Percentiles rank a stretch among this genome's conserved stretches.
Evolutionary conservation across 495 filamentous ascomycete species (phyloP).

Genomic region (Xylaria intraflava): DNA sequence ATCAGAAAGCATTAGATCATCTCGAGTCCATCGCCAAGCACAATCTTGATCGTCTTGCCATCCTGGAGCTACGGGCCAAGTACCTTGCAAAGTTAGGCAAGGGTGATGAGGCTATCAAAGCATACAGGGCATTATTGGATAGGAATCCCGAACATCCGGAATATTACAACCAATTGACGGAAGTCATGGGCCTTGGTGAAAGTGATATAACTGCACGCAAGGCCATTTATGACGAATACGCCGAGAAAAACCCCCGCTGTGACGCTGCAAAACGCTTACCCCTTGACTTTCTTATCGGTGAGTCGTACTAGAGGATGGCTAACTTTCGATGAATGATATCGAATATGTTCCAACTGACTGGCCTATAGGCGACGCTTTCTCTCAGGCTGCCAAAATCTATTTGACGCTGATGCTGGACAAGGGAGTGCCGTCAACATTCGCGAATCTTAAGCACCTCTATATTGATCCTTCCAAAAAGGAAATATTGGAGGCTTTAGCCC

Average conservation of each 20-base stretch:
- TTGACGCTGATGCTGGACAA: constrained; percentile 82
- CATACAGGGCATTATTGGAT: constrained; percentile 72
- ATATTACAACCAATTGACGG: constrained; percentile 76
- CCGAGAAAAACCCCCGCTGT: constrained; percentile 68
- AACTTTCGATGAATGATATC: background rate
- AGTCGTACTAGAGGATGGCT: constrained; percentile 8
- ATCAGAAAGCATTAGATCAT: constrained; percentile 76
- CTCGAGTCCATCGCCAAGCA: constrained; percentile 68
- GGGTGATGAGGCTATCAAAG: constrained; percentile 74
- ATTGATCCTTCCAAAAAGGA: constrained; percentile 66
- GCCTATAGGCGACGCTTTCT: constrained; percentile 67
- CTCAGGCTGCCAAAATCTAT: constrained; percentile 70
- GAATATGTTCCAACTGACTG: background rate
- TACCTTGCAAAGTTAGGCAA: constrained; percentile 74
- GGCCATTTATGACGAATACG: constrained; percentile 74
- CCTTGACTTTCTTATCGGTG: constrained; percentile 79
- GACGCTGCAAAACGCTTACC: constrained; percentile 85
- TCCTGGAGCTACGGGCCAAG: constrained; percentile 80
- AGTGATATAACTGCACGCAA: constrained; percentile 56
- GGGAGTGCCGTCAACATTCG: constrained; percentile 94
- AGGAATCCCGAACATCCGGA: constrained; percentile 80
- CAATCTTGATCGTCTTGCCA: constrained; percentile 77
- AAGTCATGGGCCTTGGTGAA: constrained; percentile 56
- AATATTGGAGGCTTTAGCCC: constrained; percentile 65
- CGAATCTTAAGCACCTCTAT: constrained; percentile 91